Conservation (phyloP, 2,329 filamentous ascomycete genomes). For the Scorias spongiosa region DNA sequence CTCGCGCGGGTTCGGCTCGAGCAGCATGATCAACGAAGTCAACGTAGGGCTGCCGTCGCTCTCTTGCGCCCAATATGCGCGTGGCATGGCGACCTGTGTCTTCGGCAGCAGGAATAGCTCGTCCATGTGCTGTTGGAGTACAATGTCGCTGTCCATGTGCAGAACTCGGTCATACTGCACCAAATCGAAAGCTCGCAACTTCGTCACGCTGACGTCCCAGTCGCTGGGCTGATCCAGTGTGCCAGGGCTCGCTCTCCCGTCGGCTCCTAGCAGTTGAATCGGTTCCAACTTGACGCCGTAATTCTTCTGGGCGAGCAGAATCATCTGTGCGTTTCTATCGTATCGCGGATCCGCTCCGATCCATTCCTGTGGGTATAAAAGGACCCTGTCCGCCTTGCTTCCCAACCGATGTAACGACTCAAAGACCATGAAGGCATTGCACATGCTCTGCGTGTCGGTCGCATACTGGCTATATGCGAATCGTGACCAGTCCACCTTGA, state of each 20-base stretch:
- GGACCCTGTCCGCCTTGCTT: slow-evolving; percentile 27
- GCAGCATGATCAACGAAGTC: slow-evolving; percentile 46
- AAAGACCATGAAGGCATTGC: slow-evolving; percentile 28
- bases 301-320: slow-evolving; percentile 31
- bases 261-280: slow-evolving; percentile 22
- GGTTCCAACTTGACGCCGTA: slow-evolving; percentile 35
- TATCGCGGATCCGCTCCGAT: slow-evolving; percentile 1
- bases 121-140: slow-evolving; percentile 45
- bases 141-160: slow-evolving; percentile 46
- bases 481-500: slow-evolving; percentile 19
- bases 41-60: slow-evolving; percentile 23
- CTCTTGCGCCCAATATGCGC: slow-evolving; percentile 46
- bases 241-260: slow-evolving; percentile 11
- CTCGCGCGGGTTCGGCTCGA: slow-evolving; percentile 43
- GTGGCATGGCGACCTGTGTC: slow-evolving; percentile 48
- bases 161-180: slow-evolving; percentile 45
- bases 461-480: slow-evolving; percentile 31
- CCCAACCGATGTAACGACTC: slow-evolving; percentile 24
- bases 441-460: slow-evolving; percentile 27
- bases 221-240: slow-evolving; percentile 19
- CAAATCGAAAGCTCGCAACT: slow-evolving; percentile 53
- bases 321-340: slow-evolving; percentile 24
- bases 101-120: slow-evolving; percentile 52
- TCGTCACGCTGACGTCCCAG: slow-evolving; percentile 51
- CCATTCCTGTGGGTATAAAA: slow-evolving; percentile 25